Percentiles rank a stretch among this genome's conserved stretches.
Evolutionary conservation across 352 stramenopile species (phyloP).

Genomic region (Globisporangium lucens): DNA sequence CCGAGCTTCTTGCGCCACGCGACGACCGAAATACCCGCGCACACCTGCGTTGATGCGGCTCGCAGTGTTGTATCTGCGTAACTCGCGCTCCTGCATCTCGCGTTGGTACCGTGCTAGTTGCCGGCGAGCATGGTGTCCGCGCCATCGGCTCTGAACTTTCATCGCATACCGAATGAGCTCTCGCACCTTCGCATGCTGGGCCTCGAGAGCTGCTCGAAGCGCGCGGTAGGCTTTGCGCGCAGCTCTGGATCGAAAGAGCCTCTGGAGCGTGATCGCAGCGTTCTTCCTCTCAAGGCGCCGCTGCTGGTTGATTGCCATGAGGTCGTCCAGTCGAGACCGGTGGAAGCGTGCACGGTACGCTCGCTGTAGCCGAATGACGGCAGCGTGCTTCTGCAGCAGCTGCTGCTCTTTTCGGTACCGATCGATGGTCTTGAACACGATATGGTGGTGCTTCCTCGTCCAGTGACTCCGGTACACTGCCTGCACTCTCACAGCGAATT

Average conservation of each 20-base stretch:
- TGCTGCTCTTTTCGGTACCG: constrained; percentile 49
- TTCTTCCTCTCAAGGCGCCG: constrained; percentile 48
- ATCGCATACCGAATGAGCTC: constrained; percentile 41
- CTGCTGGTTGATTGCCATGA: constrained; percentile 65
- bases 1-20: constrained; percentile 33
- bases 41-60: constrained; percentile 62
- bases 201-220: constrained; percentile 41
- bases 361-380: constrained; percentile 45
- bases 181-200: constrained; percentile 33
- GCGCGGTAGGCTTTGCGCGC: constrained; percentile 50
- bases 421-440: constrained; percentile 64
- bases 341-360: constrained; percentile 61
- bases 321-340: constrained; percentile 64
- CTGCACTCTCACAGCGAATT: constrained; percentile 50
- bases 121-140: constrained; percentile 40
- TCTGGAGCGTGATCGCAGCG: constrained; percentile 51
- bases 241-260: constrained; percentile 54
- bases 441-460: constrained; percentile 40
- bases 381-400: constrained; percentile 35
- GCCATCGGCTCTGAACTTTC: constrained; percentile 66
- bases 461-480: constrained; percentile 61
- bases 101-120: constrained; percentile 31
- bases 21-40: constrained; percentile 59
- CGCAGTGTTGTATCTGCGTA: constrained; percentile 35
- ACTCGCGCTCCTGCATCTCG: constrained; percentile 31